phyloP scores from a whole-genome alignment of 2,329 filamentous ascomycete species.

The Scleromitrula shiraiana region DNA sequence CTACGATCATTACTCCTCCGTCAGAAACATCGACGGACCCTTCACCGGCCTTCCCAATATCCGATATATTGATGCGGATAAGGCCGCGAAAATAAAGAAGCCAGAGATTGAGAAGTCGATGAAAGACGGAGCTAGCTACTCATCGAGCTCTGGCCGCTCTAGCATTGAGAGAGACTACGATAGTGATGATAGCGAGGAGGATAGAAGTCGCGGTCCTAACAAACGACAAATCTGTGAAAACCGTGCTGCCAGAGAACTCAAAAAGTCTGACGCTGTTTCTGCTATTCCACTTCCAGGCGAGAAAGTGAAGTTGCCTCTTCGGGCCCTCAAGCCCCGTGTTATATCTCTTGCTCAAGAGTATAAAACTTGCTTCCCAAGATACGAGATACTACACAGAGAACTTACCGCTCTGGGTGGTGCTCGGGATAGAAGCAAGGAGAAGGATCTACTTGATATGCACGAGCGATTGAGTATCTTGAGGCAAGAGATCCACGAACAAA shows the following conservation, averaged over 20 bases:
- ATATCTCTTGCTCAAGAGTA: constrained; percentile 47
- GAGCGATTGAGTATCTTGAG: constrained; percentile 48
- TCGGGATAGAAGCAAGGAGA: constrained; percentile 44
- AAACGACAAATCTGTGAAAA: no score
- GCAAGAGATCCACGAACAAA: constrained; percentile 49
- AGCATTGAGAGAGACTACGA: no score
- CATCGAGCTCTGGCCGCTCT: no score
- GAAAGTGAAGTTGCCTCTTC: no score
- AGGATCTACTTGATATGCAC: constrained; percentile 46
- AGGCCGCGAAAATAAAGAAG: constrained; percentile 31
- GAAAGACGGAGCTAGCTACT: constrained; percentile 43
- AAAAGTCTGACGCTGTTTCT: no score
- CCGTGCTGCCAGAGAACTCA: no score
- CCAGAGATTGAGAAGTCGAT: constrained; percentile 45
- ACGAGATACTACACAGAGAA: constrained; percentile 48
- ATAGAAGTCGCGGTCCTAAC: no score
- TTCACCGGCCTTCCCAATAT: constrained; percentile 48
- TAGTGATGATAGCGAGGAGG: no score
- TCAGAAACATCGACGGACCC: constrained; percentile 47
- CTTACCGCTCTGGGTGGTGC: constrained; percentile 35
- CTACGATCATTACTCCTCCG: constrained; percentile 53
- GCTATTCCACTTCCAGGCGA: no score
- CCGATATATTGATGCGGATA: constrained; percentile 30
- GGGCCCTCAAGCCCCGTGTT: constrained; percentile 38
- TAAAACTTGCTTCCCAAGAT: constrained; percentile 47